Evolutionary conservation across 1,284 basidiomycete species (phyloP).

Genomic region (Boletellus sp.): DNA sequence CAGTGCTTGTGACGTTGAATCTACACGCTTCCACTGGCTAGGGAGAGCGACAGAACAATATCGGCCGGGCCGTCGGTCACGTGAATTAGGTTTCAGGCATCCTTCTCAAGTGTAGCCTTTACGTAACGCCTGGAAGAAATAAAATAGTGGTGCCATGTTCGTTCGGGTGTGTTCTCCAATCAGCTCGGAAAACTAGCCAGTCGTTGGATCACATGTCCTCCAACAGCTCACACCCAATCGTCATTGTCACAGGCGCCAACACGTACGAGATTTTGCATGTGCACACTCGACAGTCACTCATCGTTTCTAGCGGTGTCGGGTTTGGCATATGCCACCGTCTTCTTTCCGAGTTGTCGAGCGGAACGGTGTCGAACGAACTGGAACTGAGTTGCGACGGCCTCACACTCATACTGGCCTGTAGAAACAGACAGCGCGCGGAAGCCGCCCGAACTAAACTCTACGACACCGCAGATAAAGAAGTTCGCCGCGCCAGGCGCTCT

Average conservation of each 20-base stretch:
- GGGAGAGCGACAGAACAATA: too few relatives aligned
- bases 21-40: not conserved
- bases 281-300: slow-evolving; percentile 12
- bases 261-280: slow-evolving; percentile 40
- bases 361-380: slow-evolving; percentile 14
- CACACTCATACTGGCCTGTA: slow-evolving; percentile 83
- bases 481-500: slow-evolving; percentile 35
- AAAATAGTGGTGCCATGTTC: too few relatives aligned
- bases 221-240: slow-evolving; percentile 46
- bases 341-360: slow-evolving; percentile 62
- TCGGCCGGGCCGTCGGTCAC: too few relatives aligned
- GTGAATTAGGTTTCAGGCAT: too few relatives aligned
- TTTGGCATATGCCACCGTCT: slow-evolving; percentile 83
- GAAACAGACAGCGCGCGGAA: slow-evolving; percentile 63
- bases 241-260: slow-evolving; percentile 70
- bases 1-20: slow-evolving; percentile 1
- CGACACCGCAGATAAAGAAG: slow-evolving; percentile 51
- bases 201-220: slow-evolving; percentile 26
- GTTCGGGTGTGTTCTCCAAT: too few relatives aligned
- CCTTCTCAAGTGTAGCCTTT: too few relatives aligned
- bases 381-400: slow-evolving; percentile 46
- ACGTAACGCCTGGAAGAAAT: too few relatives aligned
- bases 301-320: slow-evolving; percentile 75
- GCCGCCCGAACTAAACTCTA: slow-evolving; percentile 56
- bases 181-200: too few relatives aligned